Base-by-base conservation (phyloP, 495 filamentous ascomycete genomes). In the Aspergillus olivimuriae region DNA sequence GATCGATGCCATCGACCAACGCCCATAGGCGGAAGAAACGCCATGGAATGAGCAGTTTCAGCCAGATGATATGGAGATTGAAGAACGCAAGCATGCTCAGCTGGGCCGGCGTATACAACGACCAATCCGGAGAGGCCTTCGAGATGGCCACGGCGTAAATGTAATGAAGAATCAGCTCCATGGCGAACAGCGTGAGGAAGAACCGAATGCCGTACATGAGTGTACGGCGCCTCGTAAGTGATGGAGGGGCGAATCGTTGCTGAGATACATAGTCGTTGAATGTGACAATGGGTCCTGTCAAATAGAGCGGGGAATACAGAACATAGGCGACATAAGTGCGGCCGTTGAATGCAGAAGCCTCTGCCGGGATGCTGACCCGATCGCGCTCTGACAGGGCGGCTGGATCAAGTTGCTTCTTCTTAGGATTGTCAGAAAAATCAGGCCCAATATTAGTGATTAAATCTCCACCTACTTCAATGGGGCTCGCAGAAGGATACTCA, bases 221-320 rank as follows among this genome's bases (percentile, higher is more conserved):
- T 10, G 81, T 95, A 42, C 88, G 84, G 1, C 70, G 55, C 2
- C 58, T 53, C 18, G 77, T 82, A 49, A 94, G 79, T 28, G 73
- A 86, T 15, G 81, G 73, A 1, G 87, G 62, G 8, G 77, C 76
- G 60, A 91, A 84, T 48, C 87, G 71, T 52, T 74, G 70, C 60
- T 99, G 92, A 12, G 89, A 87, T 41, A 95, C 84, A 69, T 94
- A 96, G 68, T 97, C 92, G 65, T 99, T 99, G 72, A 97, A 99
- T 19, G 89, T 96, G 42, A 97, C 52, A 53, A 99, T 94, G 5
- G 92, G 92, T 1, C 92, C 92, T 0, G 90, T 76, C 20, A 99
- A 74, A 59, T 95, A 99, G 1, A 99, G 75, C 0, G 92, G 94
- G 0, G 89, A 84, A 62, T 99, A 99, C 43, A 95, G 75, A 31